Percentiles rank a stretch among this genome's conserved stretches.
Evolutionary conservation across 345 rosid genomes (phyloP).

Genomic region (Mangifera indica): DNA sequence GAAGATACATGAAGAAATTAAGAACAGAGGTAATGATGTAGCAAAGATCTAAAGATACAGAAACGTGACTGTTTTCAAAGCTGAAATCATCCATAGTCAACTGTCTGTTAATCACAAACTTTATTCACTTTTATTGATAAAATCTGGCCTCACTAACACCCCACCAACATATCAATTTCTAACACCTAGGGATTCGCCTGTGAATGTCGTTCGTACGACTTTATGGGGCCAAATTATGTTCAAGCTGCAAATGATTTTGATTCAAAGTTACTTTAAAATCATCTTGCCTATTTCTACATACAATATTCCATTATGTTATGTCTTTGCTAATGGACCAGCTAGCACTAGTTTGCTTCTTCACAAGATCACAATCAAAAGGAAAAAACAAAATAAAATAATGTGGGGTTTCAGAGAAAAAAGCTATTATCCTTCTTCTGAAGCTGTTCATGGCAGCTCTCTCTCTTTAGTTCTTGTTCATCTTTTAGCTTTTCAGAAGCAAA

Average conservation of each 20-base stretch:
- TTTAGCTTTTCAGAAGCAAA: not conserved
- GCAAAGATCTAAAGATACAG: not conserved
- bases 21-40: too few species aligned
- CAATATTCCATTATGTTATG: not conserved
- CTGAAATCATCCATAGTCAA: slow-evolving; percentile 9
- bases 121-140: slow-evolving; percentile 11
- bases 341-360: not conserved
- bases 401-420: slow-evolving; percentile 16
- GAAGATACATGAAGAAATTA: not conserved
- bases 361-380: not conserved
- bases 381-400: not conserved
- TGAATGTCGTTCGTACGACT: slow-evolving; percentile 28
- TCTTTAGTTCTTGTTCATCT: slow-evolving; percentile 11
- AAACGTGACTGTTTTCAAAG: slow-evolving; percentile 9
- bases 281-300: not conserved
- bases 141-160: not conserved
- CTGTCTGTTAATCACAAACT: slow-evolving; percentile 20
- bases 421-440: slow-evolving; percentile 17
- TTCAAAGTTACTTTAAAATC: slow-evolving; percentile 17
- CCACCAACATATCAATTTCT: slow-evolving; percentile 24
- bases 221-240: slow-evolving; percentile 21
- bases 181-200: slow-evolving; percentile 34
- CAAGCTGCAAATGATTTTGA: slow-evolving; percentile 28
- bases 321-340: not conserved
- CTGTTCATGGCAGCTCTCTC: slow-evolving; percentile 29